Evolutionary conservation across 805 yeast genomes (phyloP).

Genomic region (Kodamaea lidongshanica): DNA sequence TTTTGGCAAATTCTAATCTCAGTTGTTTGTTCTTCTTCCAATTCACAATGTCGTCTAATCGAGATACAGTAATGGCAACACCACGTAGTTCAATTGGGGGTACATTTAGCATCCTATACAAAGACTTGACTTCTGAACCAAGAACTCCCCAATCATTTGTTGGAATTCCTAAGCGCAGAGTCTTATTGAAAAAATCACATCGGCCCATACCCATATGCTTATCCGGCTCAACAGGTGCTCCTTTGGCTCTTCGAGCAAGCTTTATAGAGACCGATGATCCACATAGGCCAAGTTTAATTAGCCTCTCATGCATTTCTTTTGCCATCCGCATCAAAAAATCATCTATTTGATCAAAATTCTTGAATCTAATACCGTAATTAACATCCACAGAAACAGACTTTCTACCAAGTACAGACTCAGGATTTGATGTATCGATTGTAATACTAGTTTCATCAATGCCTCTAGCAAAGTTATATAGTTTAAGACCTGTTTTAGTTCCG

Average conservation of each 20-base stretch:
- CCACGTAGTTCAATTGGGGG: conserved; percentile 73
- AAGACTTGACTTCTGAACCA: conserved; percentile 50
- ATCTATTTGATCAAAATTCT: conserved; percentile 54
- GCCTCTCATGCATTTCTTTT: conserved; percentile 51
- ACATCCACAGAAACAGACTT: conserved; percentile 84
- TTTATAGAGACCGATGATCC: conserved; percentile 62
- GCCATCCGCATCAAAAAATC: conserved; percentile 53
- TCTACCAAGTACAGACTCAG: conserved; percentile 43
- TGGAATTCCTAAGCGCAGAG: conserved; percentile 53
- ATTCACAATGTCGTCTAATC: conserved; percentile 36
- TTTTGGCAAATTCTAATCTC: conserved; percentile 16
- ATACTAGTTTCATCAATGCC: conserved; percentile 66
- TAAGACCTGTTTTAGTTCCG: conserved; percentile 68
- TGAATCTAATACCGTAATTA: conserved; percentile 84
- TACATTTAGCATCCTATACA: conserved; percentile 51
- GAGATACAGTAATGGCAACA: conserved; percentile 61
- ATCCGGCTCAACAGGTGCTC: conserved; percentile 69
- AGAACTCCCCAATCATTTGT: conserved; percentile 58
- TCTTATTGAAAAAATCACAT: conserved; percentile 59
- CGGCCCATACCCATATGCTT: conserved; percentile 82
- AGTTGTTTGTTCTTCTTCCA: conserved; percentile 18
- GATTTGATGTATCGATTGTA: conserved; percentile 44
- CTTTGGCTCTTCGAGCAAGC: conserved; percentile 54
- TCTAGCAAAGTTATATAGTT: conserved; percentile 50
- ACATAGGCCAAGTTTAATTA: conserved; percentile 39